Base-by-base conservation (phyloP, 2,329 filamentous ascomycete genomes). In the Pseudogymnoascus sp. region DNA sequence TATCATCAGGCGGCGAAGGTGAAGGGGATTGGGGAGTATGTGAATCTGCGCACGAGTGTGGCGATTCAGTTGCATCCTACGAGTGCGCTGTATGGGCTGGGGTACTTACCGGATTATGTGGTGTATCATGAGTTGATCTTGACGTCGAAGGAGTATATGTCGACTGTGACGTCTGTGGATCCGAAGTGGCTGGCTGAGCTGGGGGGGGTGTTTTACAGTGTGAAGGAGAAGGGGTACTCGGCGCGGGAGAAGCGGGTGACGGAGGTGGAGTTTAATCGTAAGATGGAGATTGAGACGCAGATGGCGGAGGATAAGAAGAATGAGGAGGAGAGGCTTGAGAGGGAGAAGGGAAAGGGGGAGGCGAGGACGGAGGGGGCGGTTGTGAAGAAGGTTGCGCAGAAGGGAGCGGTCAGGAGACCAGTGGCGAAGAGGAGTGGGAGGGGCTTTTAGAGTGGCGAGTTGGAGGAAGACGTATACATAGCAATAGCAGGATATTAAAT, bases 41-140 rank as follows among this genome's bases (percentile, higher is more conserved):
- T 96, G 76, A 99, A 99, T 73, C 81, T 99, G 36, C 88, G 94
- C 21, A 99, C 94, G 0, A 94, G 90, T 70, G 92, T 99, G 2
- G 92, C 89, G 1, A 90, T 99, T 61, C 92, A 96, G 72, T 81
- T 99, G 31, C 95, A 99, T 72, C 94, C 94, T 1, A 99, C 94
- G 0, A 92, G 87, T 65, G 91, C 94, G 1, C 82, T 99, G 0
- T 97, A 97, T 72, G 94, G 94, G 24, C 81, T 92, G 1, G 94
- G 94, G 3, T 95, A 96, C 74, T 84, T 96, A 24, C 94, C 95
- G 1, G 94, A 99, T 72, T 97, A 97, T 71, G 91, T 99, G 60
- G 86, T 99, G 41, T 99, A 99, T 75, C 94, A 99, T 78, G 94
- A 99, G 75, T 84, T 99, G 63, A 96, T 99, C 68, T 84, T 99